A percentile compares a stretch with the other conserved stretches of the same genome.
Conservation (phyloP, 73 alveolate genomes). For the Diophrys sp. region DNA sequence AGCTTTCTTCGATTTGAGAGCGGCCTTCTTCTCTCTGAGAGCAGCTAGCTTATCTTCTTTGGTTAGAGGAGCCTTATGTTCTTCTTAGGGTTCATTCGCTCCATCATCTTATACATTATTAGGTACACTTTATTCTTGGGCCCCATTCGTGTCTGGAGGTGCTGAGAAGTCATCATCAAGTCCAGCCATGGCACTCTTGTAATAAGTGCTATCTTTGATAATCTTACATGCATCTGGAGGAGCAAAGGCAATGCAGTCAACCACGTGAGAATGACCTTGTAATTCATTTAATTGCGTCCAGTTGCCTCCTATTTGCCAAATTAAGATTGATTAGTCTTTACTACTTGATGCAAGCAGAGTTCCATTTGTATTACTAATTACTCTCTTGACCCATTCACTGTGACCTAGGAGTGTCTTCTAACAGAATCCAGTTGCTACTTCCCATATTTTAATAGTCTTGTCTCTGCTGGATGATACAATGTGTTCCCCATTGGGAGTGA, state of each 20-base stretch:
- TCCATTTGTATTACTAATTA: slow-evolving; percentile 67
- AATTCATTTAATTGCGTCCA: not conserved
- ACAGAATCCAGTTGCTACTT: slow-evolving; percentile 84
- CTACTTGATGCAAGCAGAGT: slow-evolving; percentile 75
- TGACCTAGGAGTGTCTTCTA: slow-evolving; percentile 80
- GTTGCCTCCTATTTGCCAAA: slow-evolving; percentile 65
- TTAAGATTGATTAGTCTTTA: slow-evolving; percentile 75
- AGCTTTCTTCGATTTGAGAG: not conserved
- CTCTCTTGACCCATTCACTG: slow-evolving; percentile 85
- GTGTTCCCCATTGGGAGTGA: slow-evolving; percentile 78
- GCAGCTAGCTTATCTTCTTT: slow-evolving; percentile 10
- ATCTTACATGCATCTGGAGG: slow-evolving; percentile 6
- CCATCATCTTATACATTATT: slow-evolving; percentile 1
- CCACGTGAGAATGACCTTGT: slow-evolving; percentile 35
- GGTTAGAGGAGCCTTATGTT: not conserved
- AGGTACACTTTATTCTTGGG: slow-evolving; percentile 1
- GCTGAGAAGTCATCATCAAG: not conserved
- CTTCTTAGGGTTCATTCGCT: not conserved
- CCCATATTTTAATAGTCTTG: slow-evolving; percentile 90
- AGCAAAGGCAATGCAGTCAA: slow-evolving; percentile 15
- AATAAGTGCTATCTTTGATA: not conserved
- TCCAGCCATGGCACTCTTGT: slow-evolving; percentile 15
- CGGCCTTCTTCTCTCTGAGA: not conserved
- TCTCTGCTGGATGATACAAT: slow-evolving; percentile 86
- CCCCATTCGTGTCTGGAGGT: not conserved